These are phyloP conservation scores for Paracamarosporium sp. DNA, from an alignment of 2,329 filamentous ascomycete genomes.

Conservation along the genomic window DNA sequence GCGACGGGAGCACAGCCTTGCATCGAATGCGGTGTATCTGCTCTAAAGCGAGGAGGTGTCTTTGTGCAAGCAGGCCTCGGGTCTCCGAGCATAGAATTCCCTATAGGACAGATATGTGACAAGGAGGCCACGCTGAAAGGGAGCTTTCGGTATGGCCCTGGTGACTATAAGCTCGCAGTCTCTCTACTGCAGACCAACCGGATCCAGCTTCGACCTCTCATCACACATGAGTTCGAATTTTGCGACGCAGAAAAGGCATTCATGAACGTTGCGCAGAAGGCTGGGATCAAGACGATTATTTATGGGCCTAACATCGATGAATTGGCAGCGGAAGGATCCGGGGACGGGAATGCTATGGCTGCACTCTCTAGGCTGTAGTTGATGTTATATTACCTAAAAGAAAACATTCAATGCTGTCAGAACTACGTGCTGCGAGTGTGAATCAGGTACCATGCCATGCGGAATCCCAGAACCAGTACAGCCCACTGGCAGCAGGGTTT, in stretches of 20 bases:
- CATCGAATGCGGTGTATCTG: constrained; percentile 22
- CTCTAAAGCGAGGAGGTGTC: constrained; percentile 21
- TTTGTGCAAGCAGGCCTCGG: constrained; percentile 34
- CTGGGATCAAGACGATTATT: constrained; percentile 31
- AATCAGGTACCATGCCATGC: too few relatives aligned
- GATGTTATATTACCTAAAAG: too few relatives aligned
- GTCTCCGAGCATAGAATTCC: constrained; percentile 22
- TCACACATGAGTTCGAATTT: constrained; percentile 24
- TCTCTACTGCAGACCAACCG: constrained; percentile 17
- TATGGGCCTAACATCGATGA: constrained; percentile 23
- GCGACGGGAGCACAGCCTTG: constrained; percentile 31
- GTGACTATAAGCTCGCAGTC: constrained; percentile 30
- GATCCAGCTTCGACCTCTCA: constrained; percentile 18
- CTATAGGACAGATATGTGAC: constrained; percentile 29
- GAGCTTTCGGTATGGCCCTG: constrained; percentile 37
- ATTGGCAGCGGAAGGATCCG: too few relatives aligned
- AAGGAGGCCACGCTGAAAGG: constrained; percentile 33
- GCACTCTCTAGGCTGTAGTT: too few relatives aligned
- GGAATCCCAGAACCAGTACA: too few relatives aligned
- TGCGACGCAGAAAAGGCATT: constrained; percentile 23
- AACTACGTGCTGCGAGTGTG: too few relatives aligned
- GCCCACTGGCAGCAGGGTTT: too few relatives aligned
- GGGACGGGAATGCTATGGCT: too few relatives aligned
- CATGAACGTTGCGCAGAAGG: constrained; percentile 15
- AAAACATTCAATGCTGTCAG: too few relatives aligned